phyloP scores from a whole-genome alignment of 2,329 filamentous ascomycete genomes.

The Beauveria sp. region DNA sequence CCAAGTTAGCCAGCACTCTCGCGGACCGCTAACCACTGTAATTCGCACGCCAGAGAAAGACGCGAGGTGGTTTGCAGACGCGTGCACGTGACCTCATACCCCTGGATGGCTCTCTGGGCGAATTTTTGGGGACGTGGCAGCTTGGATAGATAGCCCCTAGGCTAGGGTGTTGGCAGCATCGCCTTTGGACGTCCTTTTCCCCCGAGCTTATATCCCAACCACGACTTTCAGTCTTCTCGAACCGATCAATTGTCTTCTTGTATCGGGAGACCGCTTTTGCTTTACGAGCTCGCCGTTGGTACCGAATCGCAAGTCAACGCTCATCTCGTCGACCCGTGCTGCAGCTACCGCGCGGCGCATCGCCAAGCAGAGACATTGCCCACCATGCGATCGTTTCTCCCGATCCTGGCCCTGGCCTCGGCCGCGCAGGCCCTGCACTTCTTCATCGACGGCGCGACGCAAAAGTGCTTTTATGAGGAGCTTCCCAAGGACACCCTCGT shows the following conservation, averaged over 20 bases:
- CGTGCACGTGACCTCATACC: slow-evolving; percentile 29
- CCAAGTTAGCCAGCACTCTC: neutral
- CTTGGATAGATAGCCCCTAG: slow-evolving; percentile 25
- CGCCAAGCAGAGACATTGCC: slow-evolving; percentile 3
- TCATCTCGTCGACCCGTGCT: neutral
- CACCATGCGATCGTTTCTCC: slow-evolving; percentile 53
- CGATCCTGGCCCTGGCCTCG: slow-evolving; percentile 58
- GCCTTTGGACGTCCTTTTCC: neutral
- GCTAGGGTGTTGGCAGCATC: neutral
- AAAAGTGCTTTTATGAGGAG: slow-evolving; percentile 98
- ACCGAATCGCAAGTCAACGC: neutral
- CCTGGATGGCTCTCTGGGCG: slow-evolving; percentile 20
- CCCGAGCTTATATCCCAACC: neutral
- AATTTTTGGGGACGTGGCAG: slow-evolving; percentile 46
- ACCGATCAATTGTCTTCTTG: neutral
- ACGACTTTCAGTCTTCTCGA: neutral
- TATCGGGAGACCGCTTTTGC: neutral
- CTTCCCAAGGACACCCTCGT: slow-evolving; percentile 95
- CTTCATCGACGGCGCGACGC: slow-evolving; percentile 77
- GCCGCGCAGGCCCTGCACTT: slow-evolving; percentile 83
- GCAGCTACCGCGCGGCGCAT: neutral
- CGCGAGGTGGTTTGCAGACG: slow-evolving; percentile 1
- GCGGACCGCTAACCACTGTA: neutral
- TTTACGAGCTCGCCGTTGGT: neutral
- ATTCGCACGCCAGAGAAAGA: neutral